Evolutionary conservation across 2,329 filamentous ascomycete genomes (phyloP).

Genomic region (Diaporthe longicolla): DNA sequence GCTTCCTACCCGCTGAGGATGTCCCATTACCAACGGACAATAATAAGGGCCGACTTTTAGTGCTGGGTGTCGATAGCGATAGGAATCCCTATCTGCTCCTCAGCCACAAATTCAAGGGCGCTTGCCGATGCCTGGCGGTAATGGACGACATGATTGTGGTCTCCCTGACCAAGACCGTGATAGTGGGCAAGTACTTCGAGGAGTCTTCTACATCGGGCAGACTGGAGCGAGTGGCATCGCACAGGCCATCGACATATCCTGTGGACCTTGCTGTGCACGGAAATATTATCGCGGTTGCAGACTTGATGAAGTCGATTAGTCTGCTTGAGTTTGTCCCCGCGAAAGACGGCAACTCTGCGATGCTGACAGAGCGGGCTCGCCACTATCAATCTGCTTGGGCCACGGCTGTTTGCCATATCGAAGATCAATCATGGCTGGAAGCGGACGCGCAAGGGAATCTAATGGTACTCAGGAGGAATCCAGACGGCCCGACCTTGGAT

Average conservation of each 20-base stretch:
- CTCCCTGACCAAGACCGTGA: constrained; percentile 89
- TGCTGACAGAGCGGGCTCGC: constrained; percentile 80
- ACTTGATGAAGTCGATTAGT: constrained; percentile 93
- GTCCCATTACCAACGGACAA: constrained; percentile 54
- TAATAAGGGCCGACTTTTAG: constrained; percentile 82
- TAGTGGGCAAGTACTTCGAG: constrained; percentile 69
- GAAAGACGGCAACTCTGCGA: constrained; percentile 69
- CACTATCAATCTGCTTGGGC: constrained; percentile 88
- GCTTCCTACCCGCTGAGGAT: constrained; percentile 77
- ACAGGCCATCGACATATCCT: constrained; percentile 86
- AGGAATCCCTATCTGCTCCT: constrained; percentile 80
- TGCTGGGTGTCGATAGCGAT: constrained; percentile 85
- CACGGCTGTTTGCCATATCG: constrained; percentile 82
- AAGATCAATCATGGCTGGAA: constrained; percentile 82
- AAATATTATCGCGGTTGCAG: constrained; percentile 84
- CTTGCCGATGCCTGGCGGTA: constrained; percentile 83
- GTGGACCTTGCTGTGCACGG: constrained; percentile 83
- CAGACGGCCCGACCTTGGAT: constrained; percentile 79
- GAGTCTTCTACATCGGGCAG: constrained; percentile 68
- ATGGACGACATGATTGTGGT: constrained; percentile 85
- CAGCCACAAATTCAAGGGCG: constrained; percentile 79
- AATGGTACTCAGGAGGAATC: constrained; percentile 81
- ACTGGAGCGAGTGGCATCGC: constrained; percentile 80
- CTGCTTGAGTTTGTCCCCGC: constrained; percentile 79
- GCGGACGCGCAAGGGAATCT: constrained; percentile 92